Base-by-base conservation (phyloP, 1,284 basidiomycete species). In the Trametes hirsuta region DNA sequence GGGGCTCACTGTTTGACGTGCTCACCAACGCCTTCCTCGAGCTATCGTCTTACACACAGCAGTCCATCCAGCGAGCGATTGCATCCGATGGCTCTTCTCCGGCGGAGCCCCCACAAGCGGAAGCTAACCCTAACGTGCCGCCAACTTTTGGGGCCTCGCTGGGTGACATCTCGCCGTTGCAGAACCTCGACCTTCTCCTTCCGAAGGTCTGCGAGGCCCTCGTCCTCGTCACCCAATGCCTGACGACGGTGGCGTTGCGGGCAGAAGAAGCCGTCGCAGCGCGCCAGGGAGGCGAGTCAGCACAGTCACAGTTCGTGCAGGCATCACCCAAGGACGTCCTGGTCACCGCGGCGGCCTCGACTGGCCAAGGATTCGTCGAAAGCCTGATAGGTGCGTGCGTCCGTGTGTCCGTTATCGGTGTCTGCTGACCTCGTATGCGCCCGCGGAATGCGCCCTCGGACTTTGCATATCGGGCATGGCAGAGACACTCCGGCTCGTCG, bases 151-250 rank as follows among this genome's bases (percentile, higher is more conserved):
- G 18, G 11, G 21, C 6, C 4, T 24, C 47, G 45, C 40, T 47
- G n/a, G 49, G 45, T 4, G 41, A 9, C 25, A 42, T 59, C 21
- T 51, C 46, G 12, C 60, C 52, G 5, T 25, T 65, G 47, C 58
- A 74, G 53, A 77, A 81, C 62, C 71, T 90, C 39, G 88, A 92
- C 69, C 76, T 84, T 22, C 80, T 86, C 68, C 77, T 93, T 10
- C 88, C 90, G 0, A 88, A 87, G 74, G 85, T 88, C 22, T 90
- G 91, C 69, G 91, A 92, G 66, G 92, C 85, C 0, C 78, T 95
- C 54, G 87, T 95, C 11, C 80, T 96, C 11, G 82, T 89, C 45
- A 83, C 85, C 1, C 91, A 95, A 73, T 90, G 88, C 66, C 83
- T 94, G 58, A 79, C 85, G 56, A 85, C 85, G n/a, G 79, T 90